Conservation (phyloP, 805 yeast species). For the Ogataea pilisensis region DNA sequence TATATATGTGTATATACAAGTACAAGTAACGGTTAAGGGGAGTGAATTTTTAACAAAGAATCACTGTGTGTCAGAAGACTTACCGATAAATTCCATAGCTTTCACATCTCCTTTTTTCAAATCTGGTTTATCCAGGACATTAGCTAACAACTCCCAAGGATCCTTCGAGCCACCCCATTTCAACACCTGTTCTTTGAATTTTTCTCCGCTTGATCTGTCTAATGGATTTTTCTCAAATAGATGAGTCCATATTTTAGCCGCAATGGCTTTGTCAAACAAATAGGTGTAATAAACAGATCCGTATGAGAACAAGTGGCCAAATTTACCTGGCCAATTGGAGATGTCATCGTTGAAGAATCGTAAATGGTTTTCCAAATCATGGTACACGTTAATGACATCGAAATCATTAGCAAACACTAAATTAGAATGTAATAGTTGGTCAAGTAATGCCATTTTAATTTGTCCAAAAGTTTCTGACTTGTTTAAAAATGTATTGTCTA, state of each 20-base stretch:
- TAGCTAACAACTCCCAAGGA: slow-evolving; percentile 84
- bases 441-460: slow-evolving; percentile 83
- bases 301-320: slow-evolving; percentile 89
- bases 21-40: too few species aligned
- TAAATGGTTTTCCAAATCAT: slow-evolving; percentile 54
- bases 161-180: slow-evolving; percentile 93
- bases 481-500: slow-evolving; percentile 49
- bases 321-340: slow-evolving; percentile 90
- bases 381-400: slow-evolving; percentile 61
- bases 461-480: slow-evolving; percentile 81
- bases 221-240: slow-evolving; percentile 70
- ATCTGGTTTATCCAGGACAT: slow-evolving; percentile 62
- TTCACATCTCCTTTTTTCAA: slow-evolving; percentile 61
- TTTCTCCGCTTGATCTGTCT: slow-evolving; percentile 68
- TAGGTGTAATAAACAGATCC: slow-evolving; percentile 95
- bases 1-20: too few species aligned
- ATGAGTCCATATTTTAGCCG: slow-evolving; percentile 75
- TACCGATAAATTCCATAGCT: slow-evolving; percentile 61
- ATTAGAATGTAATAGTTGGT: slow-evolving; percentile 67
- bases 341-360: slow-evolving; percentile 62
- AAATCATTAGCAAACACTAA: slow-evolving; percentile 39
- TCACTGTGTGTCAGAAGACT: slow-evolving; percentile 10
- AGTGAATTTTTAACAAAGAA: too few species aligned
- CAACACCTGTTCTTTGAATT: slow-evolving; percentile 63
- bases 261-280: slow-evolving; percentile 87